Evolutionary conservation across 176 grass and related monocot genomes (phyloP).

Genomic region (Triticum urartu): DNA sequence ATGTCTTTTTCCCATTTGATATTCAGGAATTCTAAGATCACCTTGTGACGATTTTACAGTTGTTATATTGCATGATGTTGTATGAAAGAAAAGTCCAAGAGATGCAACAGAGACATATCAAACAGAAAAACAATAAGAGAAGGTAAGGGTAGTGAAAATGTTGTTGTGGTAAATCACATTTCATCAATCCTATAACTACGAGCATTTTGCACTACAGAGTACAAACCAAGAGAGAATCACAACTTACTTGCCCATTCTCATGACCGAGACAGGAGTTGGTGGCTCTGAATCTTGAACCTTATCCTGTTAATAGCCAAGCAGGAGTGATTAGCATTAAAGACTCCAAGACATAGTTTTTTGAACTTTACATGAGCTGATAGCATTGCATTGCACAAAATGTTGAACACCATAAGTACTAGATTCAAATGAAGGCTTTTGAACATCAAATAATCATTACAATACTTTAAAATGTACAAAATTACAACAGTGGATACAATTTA

Average conservation of each 20-base stretch:
- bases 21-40: neutral
- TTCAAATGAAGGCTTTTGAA: neutral
- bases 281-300: constrained; percentile 93
- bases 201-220: neutral
- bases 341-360: neutral
- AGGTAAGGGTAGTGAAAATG: neutral
- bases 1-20: neutral
- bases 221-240: constrained; percentile 19
- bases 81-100: neutral
- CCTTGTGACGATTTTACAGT: neutral
- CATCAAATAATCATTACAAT: neutral
- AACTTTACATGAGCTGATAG: constrained; percentile 9
- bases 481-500: neutral
- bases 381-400: constrained; percentile 9
- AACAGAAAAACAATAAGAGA: neutral
- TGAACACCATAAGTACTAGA: neutral
- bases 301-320: constrained; percentile 56
- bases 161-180: neutral
- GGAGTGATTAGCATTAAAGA: constrained; percentile 10
- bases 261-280: constrained; percentile 68
- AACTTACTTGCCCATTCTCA: constrained; percentile 85
- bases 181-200: neutral
- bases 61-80: neutral
- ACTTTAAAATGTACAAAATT: neutral
- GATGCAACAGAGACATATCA: neutral